These are phyloP conservation scores for Mortierella hygrophila DNA, from an alignment of 192 early-diverging fungal genomes.

Conservation along the genomic window DNA sequence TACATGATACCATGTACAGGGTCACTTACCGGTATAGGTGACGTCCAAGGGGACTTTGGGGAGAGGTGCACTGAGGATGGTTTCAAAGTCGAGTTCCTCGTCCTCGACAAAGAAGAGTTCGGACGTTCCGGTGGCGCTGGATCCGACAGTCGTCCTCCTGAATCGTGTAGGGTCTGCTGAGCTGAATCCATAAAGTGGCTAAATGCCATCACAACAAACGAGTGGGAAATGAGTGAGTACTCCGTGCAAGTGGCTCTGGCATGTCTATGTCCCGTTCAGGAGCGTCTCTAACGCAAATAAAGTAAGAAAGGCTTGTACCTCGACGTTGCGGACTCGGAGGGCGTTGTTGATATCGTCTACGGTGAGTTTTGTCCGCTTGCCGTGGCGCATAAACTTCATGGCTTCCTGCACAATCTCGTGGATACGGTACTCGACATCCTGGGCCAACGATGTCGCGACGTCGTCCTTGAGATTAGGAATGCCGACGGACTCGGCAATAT, in stretches of 20 bases:
- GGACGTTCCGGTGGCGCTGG: slow-evolving; percentile 67
- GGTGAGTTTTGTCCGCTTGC: slow-evolving; percentile 83
- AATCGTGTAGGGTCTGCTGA: slow-evolving; percentile 77
- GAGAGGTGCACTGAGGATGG: slow-evolving; percentile 84
- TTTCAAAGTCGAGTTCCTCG: slow-evolving; percentile 93
- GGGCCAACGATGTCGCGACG: slow-evolving; percentile 83
- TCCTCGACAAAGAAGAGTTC: slow-evolving; percentile 94
- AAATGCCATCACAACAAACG: background rate
- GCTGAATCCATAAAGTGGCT: slow-evolving; percentile 94
- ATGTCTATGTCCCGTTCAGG: background rate
- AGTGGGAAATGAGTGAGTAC: slow-evolving; percentile 7
- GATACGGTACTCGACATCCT: slow-evolving; percentile 96
- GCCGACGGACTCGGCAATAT: slow-evolving; percentile 88
- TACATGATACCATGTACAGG: background rate
- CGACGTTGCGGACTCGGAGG: slow-evolving; percentile 90
- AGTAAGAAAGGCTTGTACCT: slow-evolving; percentile 60
- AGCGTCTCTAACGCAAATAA: too few species aligned
- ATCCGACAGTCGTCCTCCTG: slow-evolving; percentile 63
- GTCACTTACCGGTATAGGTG: slow-evolving; percentile 75
- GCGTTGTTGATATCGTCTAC: slow-evolving; percentile 94
- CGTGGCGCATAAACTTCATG: slow-evolving; percentile 97
- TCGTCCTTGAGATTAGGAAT: slow-evolving; percentile 88
- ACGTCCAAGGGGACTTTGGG: slow-evolving; percentile 93
- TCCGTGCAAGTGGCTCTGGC: background rate
- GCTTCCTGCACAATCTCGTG: slow-evolving; percentile 96